Evolutionary conservation across 176 grass and related monocot genomes (phyloP), one percentile per base, ranked within the genome.

Genomic region (Triticum dicoccoides): DNA sequence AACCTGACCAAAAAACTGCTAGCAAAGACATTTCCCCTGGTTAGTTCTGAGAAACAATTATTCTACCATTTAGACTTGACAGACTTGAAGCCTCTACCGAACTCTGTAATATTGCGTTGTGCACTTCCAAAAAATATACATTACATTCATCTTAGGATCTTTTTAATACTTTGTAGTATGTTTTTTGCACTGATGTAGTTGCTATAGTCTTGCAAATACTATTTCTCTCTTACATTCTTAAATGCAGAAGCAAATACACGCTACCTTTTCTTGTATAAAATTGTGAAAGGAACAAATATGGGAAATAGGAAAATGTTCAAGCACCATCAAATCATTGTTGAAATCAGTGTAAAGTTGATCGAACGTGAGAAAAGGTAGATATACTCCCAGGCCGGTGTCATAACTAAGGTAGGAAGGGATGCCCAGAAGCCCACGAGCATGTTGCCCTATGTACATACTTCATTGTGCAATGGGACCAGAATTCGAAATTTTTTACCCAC

Each of bases 291-390:
- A 69, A 13, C 35, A 69, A 86, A 42, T 62, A 11, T 76, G 4
- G 67, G 24, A 67, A 87, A n/a, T 66, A 61, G 61, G 65, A 29
- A 38, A 25, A 87, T 56, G 44, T 58, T 74, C 25, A 84, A 58
- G 6, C 69, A 38, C 27, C 75, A 73, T 75, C 65, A 84, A 74
- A 30, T 9, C 45, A 84, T 65, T 72, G 61, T 80, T 80, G 37
- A 84, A 87, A 84, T 67, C 7, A 63, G 34, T 75, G 69, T 79
- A 80, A 87, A 87, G 81, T 84, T 80, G 61, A 10, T 42, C 39
- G 9, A 87, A 65, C 37, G 11, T 81, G 69, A 30, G 32, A 65
- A 84, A 84, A 87, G 59, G 75, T 90, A 69, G n/a, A 21, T 84
- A 73, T 66, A 24, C 58, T 90, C 84, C 18, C 14, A 2, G 27